phyloP scores from a whole-genome alignment of 108 stramenopile genomes.

The Skeletonema tropicum region DNA sequence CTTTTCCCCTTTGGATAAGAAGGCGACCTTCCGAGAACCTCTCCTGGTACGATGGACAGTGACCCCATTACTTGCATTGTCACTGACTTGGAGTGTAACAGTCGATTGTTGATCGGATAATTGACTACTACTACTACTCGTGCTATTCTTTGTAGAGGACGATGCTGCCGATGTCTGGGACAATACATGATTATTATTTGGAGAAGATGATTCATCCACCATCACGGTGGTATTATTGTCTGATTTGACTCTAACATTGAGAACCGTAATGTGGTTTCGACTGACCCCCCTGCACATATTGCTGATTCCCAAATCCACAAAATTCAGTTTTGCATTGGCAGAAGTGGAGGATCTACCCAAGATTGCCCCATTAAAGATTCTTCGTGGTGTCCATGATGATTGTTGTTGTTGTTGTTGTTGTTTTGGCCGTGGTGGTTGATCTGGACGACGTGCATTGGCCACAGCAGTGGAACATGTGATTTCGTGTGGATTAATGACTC shows the following conservation, averaged over 20 bases:
- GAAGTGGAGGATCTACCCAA: slow-evolving; percentile 37
- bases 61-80: not conserved
- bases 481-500: slow-evolving; percentile 16
- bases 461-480: slow-evolving; percentile 22
- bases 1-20: slow-evolving; percentile 16
- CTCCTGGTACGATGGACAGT: slow-evolving; percentile 13
- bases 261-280: not conserved
- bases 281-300: slow-evolving; percentile 17
- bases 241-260: not conserved
- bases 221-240: not conserved
- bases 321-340: slow-evolving; percentile 62
- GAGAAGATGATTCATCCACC: not conserved
- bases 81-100: not conserved
- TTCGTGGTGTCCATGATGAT: not conserved
- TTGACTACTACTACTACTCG: not conserved
- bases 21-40: not conserved
- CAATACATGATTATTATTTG: not conserved
- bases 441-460: slow-evolving; percentile 9
- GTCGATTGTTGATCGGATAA: not conserved
- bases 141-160: not conserved
- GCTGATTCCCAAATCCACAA: slow-evolving; percentile 40
- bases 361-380: not conserved
- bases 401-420: not conserved
- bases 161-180: not conserved
- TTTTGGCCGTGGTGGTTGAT: not conserved